These are phyloP conservation scores for Chytriomyces confervae DNA, from an alignment of 192 early-diverging fungal genomes.

Conservation along the genomic window DNA sequence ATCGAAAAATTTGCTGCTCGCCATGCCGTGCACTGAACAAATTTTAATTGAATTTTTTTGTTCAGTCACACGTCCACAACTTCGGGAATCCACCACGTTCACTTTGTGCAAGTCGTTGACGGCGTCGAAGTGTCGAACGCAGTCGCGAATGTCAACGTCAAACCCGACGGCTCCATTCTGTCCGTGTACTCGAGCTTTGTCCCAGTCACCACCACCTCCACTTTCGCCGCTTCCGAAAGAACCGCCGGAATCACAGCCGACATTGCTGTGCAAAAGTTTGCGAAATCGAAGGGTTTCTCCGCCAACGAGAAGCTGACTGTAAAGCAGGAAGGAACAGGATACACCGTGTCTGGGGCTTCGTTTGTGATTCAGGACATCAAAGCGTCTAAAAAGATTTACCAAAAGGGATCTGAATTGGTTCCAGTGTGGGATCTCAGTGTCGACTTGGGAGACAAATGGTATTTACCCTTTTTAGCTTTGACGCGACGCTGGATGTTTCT, in stretches of 20 bases:
- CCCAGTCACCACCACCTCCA: background rate
- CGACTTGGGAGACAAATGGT: conserved; percentile 32
- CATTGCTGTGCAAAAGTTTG: conserved; percentile 9
- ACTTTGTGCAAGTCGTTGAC: conserved; percentile 72
- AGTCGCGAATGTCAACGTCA: conserved; percentile 85
- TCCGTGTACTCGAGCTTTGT: conserved; percentile 44
- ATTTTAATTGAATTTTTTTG: background rate
- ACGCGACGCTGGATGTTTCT: too few species aligned
- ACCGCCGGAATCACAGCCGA: background rate
- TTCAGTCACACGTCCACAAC: conserved; percentile 68
- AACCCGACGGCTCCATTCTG: conserved; percentile 69
- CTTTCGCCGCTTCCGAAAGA: too few species aligned
- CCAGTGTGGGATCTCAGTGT: conserved; percentile 33
- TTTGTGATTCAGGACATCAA: conserved; percentile 2
- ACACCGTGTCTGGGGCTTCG: background rate
- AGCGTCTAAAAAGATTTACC: conserved; percentile 21
- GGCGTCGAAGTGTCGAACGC: conserved; percentile 79
- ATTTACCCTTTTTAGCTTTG: background rate
- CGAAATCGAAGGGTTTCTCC: conserved; percentile 6
- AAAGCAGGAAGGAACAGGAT: background rate
- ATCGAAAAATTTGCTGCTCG: background rate
- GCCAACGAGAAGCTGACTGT: background rate
- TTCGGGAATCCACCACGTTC: conserved; percentile 80
- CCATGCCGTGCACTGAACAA: too few species aligned
- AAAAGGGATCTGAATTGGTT: conserved; percentile 24